Conservation (phyloP, 192 early-diverging fungal genomes). For the Funneliformis geosporum region DNA sequence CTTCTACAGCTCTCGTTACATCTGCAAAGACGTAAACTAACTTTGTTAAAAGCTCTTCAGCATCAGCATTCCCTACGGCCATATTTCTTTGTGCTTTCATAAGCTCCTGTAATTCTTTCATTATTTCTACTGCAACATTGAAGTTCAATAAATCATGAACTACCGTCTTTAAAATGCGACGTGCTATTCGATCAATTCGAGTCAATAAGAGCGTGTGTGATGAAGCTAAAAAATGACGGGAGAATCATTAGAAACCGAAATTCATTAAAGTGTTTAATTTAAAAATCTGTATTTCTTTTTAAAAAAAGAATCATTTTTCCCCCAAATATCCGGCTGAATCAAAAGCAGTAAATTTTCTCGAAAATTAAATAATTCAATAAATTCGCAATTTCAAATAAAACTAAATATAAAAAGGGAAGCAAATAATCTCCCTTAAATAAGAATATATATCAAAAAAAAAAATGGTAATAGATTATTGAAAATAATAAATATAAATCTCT, state of each 20-base stretch:
- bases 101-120: constrained; percentile 60
- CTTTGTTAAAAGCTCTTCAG: constrained; percentile 60
- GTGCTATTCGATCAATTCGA: constrained; percentile 57
- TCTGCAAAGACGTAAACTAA: constrained; percentile 62
- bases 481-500: no score
- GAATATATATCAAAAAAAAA: background rate
- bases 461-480: background rate
- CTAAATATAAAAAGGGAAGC: background rate
- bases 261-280: background rate
- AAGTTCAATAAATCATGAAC: constrained; percentile 49
- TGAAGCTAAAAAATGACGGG: constrained; percentile 39
- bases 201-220: constrained; percentile 53
- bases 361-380: background rate
- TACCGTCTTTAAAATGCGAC: constrained; percentile 55
- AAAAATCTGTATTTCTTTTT: background rate
- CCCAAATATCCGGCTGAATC: background rate
- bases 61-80: constrained; percentile 61
- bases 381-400: background rate
- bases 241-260: background rate
- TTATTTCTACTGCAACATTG: constrained; percentile 58
- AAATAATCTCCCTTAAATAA: background rate
- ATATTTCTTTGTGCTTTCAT: constrained; percentile 60
- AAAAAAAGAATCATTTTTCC: background rate
- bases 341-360: background rate
- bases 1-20: constrained; percentile 61